Conservation (phyloP, 306 rosid genomes). For the Gleditsia sinensis region DNA sequence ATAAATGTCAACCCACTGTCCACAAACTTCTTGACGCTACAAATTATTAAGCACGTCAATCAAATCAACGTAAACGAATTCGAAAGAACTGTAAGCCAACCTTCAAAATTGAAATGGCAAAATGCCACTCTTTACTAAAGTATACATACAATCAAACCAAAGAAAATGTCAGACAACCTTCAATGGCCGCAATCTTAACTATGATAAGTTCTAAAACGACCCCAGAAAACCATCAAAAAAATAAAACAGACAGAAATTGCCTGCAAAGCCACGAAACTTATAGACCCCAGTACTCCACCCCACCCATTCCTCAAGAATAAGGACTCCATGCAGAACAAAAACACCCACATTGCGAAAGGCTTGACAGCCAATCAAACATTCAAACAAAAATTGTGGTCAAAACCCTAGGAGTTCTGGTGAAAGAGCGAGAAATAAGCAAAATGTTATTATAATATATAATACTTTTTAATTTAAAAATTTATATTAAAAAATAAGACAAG, state of each 20-base stretch:
- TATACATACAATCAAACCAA: not conserved
- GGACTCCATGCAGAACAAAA: not conserved
- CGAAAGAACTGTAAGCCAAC: not conserved
- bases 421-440: not conserved
- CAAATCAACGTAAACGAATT: not conserved
- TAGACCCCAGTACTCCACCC: not conserved
- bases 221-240: not conserved
- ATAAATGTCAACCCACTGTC: not conserved
- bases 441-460: no score
- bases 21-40: not conserved
- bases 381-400: slow-evolving; percentile 17
- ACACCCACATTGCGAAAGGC: not conserved
- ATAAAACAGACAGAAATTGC: not conserved
- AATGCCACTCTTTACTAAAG: not conserved
- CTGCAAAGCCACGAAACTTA: not conserved
- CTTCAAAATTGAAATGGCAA: not conserved
- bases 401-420: slow-evolving; percentile 36
- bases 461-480: no score
- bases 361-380: slow-evolving; percentile 10
- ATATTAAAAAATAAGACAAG: no score
- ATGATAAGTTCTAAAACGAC: not conserved
- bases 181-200: not conserved
- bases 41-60: not conserved
- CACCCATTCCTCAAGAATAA: not conserved
- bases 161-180: not conserved